Evolutionary conservation across 257 asterid species (phyloP), one percentile per base, ranked within the genome.

Genomic region (Ocimum tenuiflorum): DNA sequence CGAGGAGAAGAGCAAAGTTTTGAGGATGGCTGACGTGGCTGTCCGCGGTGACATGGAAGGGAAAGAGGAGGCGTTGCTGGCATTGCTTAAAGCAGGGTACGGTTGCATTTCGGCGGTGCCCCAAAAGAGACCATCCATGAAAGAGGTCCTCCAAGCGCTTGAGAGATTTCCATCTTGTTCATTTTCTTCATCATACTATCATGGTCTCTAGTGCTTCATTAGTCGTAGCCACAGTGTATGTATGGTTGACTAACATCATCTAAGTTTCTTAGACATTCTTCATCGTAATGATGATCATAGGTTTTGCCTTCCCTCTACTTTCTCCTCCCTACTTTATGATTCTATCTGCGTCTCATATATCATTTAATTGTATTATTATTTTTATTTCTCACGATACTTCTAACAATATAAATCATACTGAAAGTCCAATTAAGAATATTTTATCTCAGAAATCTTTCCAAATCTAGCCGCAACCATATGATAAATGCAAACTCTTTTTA

Each of bases 101-200:
- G 69, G 67, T 22, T 92, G 95, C 77, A 80, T 92, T 60, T 84
- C 88, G 6, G 79, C 92, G 0, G 73, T 65, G 46, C 91, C 97
- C 4, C 99, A 87, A 13, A 89, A 84, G 85, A 89, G 97, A 81
- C 96, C 99, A 31, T 62, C 85, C 2, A 87, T 89, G 91, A 92
- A 85, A 76, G 99, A 92, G 23, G 85, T 75, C 14, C 80, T 92
- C 12, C 99, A 92, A 68, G 91, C 82, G 23, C 85, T 92, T 4
- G 99, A 92, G 2, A 92, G 73, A 74, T 86, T 89, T 60, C 94
- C 95, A 35, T 51, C 77, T 24, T 41, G 56, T 47, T 73, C 79
- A 39, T 67, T 72, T 52, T 60, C 74, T 38, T 72, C 86, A 9
- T 43, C 76, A 9, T 45, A 36, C 59, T 73, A 59, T 81, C 78